Evolutionary conservation across 2,329 filamentous ascomycete species (phyloP).

Genomic region (Paraconiothyrium brasiliense): DNA sequence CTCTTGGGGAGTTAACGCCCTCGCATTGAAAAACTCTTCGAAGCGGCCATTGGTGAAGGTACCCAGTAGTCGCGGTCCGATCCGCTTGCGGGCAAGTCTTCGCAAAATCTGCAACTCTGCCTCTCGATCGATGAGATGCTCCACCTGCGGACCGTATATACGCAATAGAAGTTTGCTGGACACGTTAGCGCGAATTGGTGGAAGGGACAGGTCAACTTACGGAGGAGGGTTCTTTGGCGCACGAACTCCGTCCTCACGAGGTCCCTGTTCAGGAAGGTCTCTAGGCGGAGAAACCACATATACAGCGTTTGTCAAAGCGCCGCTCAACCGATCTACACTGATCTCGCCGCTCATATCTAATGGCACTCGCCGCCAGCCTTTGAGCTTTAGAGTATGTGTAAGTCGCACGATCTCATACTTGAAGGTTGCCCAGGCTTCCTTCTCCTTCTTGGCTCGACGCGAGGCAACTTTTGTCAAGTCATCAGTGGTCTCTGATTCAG

Average conservation of each 20-base stretch:
- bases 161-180: slow-evolving; percentile 82
- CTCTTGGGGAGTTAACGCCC: slow-evolving; percentile 78
- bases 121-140: slow-evolving; percentile 93
- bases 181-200: slow-evolving; percentile 21
- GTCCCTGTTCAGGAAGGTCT: slow-evolving; percentile 59
- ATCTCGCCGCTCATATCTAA: slow-evolving; percentile 75
- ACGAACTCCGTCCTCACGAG: slow-evolving; percentile 49
- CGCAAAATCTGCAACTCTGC: slow-evolving; percentile 87
- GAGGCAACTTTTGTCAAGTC: slow-evolving; percentile 50
- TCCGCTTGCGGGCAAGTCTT: slow-evolving; percentile 88
- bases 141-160: slow-evolving; percentile 93
- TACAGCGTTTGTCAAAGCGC: slow-evolving; percentile 93
- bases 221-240: slow-evolving; percentile 60
- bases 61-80: slow-evolving; percentile 88
- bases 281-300: slow-evolving; percentile 89
- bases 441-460: slow-evolving; percentile 70
- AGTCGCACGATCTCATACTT: slow-evolving; percentile 92
- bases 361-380: slow-evolving; percentile 88
- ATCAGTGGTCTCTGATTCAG: slow-evolving; percentile 54
- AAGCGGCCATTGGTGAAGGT: slow-evolving; percentile 96
- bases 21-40: slow-evolving; percentile 90
- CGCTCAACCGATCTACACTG: slow-evolving; percentile 80
- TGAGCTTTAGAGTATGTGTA: slow-evolving; percentile 86
- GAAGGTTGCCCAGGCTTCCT: slow-evolving; percentile 82
- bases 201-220: slow-evolving; percentile 51